Evolutionary conservation across 345 rosid genomes (phyloP), one percentile per base, ranked within the genome.

Genomic region (Orychophragmus violaceus): DNA sequence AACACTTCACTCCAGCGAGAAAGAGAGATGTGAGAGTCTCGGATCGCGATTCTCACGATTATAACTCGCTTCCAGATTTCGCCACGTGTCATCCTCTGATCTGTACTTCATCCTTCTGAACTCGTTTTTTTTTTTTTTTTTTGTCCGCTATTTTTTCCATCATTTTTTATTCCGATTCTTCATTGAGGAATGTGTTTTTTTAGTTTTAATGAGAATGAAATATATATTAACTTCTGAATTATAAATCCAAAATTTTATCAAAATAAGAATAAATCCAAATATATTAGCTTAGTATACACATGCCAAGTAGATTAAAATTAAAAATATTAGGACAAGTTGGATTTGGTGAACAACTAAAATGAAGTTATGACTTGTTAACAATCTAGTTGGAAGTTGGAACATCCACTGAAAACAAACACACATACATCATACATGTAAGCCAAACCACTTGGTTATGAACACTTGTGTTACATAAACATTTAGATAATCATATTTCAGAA

Each of bases 301-400:
- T 11, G 62, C 32, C 44, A 51, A 32, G 45, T 33, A 32, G 2
- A 44, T 22, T 32, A 4, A 13, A 55, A n/a, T 18, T 10, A 12
- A 3, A n/a, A 56, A 9, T 33, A 46, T 16, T 33, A 56, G 50
- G 25, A 25, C 11, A 56, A 9, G 35, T 17, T 25, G 59, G 71
- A 41, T 72, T 72, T 72, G 71, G 71, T 72, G 76, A 72, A 49
- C 76, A 49, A 72, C 76, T 72, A 25, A 56, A 50, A 25, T 19
- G 51, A 55, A 46, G 69, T 44, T 44, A 33, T 54, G 75, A 72
- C 65, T 64, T 58, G n/a, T 37, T 18, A 19, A 64, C 25, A 37
- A 37, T 58, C 30, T 65, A 29, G 76, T 72, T 72, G 76, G 71
- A 57, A 29, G 76, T 72, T 72, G 76, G 71, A 57, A 50, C 41